Evolutionary conservation across 345 rosid species (phyloP), one percentile per base, ranked within the genome.

Genomic region (Melaleuca quinquenervia): DNA sequence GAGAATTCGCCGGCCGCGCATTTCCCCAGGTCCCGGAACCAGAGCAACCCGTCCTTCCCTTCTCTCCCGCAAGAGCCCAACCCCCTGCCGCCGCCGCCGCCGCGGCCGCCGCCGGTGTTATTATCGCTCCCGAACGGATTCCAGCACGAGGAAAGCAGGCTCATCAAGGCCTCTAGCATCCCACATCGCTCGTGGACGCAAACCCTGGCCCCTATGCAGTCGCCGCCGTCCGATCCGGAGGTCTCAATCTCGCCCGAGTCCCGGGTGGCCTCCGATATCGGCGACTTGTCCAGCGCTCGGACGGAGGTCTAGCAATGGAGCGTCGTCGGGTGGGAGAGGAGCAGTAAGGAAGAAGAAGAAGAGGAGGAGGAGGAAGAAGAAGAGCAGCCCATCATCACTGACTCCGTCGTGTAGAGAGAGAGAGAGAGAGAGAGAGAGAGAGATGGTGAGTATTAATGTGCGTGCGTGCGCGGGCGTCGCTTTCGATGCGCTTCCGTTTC

Each of bases 151-250:
- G 96, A 93, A 74, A 96, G 88, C 89, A 96, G 93, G 93, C 94
- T 96, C 98, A 96, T 95, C 90, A 93, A 94, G 90, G 94, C 91
- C 92, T 88, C 95, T 88, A 95, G 95, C 98, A 96, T 95, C 92
- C 96, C 92, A 93, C 98, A 94, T 96, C 91, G 92, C 98, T 93
- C 94, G 90, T 82, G 58, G 41, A 54, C 86, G 86, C 88, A 84
- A 85, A 87, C 91, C 90, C 90, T 80, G 45, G 56, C 56, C 56
- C 45, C 10, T 3, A 29, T 12, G 64, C 74, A 16, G 52, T 55
- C n/a, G 54, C 60, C 51, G 51, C 84, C 56, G n/a, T 84, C 85
- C 16, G 83, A 82, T 49, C 52, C 84, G 56, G 88, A 56, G 50
- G 49, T 51, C 84, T 62, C 80, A 86, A 49, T 87, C 52, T 90